Percentiles rank a stretch among this genome's conserved stretches.
phyloP scores from a whole-genome alignment of 345 rosid genomes.

The Microthlaspi erraticum region DNA sequence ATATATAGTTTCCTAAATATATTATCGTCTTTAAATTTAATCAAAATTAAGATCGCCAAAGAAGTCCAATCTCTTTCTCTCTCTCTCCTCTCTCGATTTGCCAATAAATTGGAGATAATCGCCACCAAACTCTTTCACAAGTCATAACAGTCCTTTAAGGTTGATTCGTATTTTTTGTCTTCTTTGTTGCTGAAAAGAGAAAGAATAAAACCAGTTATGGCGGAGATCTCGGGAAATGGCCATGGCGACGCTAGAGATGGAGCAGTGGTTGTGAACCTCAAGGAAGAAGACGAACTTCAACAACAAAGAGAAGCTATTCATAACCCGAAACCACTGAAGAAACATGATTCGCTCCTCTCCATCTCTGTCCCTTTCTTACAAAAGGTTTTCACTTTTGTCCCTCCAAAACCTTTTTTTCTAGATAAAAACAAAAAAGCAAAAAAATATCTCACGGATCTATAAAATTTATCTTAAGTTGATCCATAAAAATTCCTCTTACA shows the following conservation, averaged over 20 bases:
- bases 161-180: neutral
- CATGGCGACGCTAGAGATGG: conserved; percentile 41
- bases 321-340: conserved; percentile 30
- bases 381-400: conserved; percentile 57
- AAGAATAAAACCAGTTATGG: conserved; percentile 46
- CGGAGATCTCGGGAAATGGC: conserved; percentile 45
- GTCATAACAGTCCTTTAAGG: conserved; percentile 20
- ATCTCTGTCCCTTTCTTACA: conserved; percentile 78
- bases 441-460: neutral
- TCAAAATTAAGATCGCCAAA: conserved; percentile 16
- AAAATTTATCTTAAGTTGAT: neutral
- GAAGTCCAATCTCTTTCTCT: conserved; percentile 24
- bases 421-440: neutral
- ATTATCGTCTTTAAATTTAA: neutral
- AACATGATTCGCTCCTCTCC: conserved; percentile 49
- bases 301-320: conserved; percentile 32
- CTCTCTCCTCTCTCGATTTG: conserved; percentile 23
- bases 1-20: neutral
- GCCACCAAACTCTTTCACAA: conserved; percentile 39
- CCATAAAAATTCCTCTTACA: neutral
- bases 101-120: conserved; percentile 41
- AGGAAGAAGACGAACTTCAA: conserved; percentile 43
- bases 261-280: conserved; percentile 58
- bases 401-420: neutral
- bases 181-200: neutral